Evolutionary conservation across 2,329 filamentous ascomycete species (phyloP), one percentile per base, ranked within the genome.

Genomic region (Cadophora sp.): DNA sequence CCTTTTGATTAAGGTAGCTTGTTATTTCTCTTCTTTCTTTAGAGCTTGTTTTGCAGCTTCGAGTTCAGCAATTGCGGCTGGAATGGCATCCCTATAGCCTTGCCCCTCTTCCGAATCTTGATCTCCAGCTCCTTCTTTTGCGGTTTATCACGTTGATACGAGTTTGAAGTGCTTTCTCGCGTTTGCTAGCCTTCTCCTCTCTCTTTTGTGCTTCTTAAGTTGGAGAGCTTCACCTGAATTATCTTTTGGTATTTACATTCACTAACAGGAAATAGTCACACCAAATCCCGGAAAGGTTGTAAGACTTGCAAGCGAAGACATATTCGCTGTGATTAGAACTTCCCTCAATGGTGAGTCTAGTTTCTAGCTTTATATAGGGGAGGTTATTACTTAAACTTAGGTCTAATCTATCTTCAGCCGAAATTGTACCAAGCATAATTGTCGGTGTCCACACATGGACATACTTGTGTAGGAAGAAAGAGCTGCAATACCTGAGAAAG

Each of bases 401-500:
- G 66, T 64, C 73, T 80, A 68, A 78, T 69, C 64, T 43, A 64
- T 51, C 30, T 53, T 41, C 76, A 97, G 94, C 83, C 93, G 93
- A 77, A 99, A 99, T 81, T 99, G 96, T 82, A 97, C 95, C 69
- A 99, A 98, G 82, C 96, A 99, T 82, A 97, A 97, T 83, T 96
- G 96, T 75, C 92, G 94, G 76, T 99, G 96, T 81, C 96, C 97
- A 75, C 99, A 98, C 83, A 96, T 97, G 85, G 94, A 98, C 78
- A 89, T 90, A 76, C 87, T 91, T 59, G 84, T 87, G 56, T 85
- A 90, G 66, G 89, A 91, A 72, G 83, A 87, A 73, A 83, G 87
- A 72, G 84, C 86, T 45, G 82, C 83, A 50, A 87, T 86, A 71
- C 87, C 88, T 70, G 84, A 86, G 72, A 88, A 86, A 80, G 84